Percentiles rank a stretch among this genome's conserved stretches.
Conservation (phyloP, 2,329 filamentous ascomycete species). For the Curvularia spicifera region DNA sequence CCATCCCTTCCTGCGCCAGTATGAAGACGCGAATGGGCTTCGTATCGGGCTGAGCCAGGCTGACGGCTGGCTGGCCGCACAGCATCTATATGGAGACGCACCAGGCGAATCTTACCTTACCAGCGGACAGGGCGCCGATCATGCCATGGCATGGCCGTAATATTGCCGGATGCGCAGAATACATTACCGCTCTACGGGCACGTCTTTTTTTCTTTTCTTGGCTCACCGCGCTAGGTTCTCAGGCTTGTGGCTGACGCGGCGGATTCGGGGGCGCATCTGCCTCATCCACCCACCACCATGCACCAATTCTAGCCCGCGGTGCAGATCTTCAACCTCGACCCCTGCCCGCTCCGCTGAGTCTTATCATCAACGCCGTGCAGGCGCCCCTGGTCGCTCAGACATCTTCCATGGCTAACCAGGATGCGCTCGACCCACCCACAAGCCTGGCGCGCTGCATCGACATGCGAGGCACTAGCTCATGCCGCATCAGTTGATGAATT, state of each 20-base stretch:
- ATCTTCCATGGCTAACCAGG: slow-evolving; percentile 29
- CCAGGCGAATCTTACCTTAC: slow-evolving; percentile 9
- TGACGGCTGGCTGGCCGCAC: slow-evolving; percentile 17
- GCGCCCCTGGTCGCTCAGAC: slow-evolving; percentile 36
- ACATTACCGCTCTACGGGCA: slow-evolving; percentile 33
- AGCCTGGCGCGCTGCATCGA: slow-evolving; percentile 44
- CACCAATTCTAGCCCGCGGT: slow-evolving; percentile 28
- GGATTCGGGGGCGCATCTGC: slow-evolving; percentile 31
- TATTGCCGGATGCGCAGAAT: slow-evolving; percentile 33
- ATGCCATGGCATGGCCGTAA: slow-evolving; percentile 18
- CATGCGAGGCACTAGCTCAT: slow-evolving; percentile 45
- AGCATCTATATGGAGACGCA: slow-evolving; percentile 16
- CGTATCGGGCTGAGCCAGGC: slow-evolving; percentile 21
- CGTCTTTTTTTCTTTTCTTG: slow-evolving; percentile 21
- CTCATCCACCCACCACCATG: slow-evolving; percentile 22
- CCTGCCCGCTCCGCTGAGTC: slow-evolving; percentile 30
- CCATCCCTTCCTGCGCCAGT: slow-evolving; percentile 23
- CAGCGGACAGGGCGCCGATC: slow-evolving; percentile 5
- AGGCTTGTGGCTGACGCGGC: slow-evolving; percentile 35
- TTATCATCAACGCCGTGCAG: slow-evolving; percentile 40
- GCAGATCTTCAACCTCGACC: slow-evolving; percentile 31
- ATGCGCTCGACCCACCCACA: slow-evolving; percentile 39
- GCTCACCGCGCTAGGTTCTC: slow-evolving; percentile 7
- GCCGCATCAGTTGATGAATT: slow-evolving; percentile 45
- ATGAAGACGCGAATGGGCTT: slow-evolving; percentile 19